These are phyloP conservation scores for Coemansia sp. DNA, from an alignment of 192 early-diverging fungal genomes.

Conservation along the genomic window DNA sequence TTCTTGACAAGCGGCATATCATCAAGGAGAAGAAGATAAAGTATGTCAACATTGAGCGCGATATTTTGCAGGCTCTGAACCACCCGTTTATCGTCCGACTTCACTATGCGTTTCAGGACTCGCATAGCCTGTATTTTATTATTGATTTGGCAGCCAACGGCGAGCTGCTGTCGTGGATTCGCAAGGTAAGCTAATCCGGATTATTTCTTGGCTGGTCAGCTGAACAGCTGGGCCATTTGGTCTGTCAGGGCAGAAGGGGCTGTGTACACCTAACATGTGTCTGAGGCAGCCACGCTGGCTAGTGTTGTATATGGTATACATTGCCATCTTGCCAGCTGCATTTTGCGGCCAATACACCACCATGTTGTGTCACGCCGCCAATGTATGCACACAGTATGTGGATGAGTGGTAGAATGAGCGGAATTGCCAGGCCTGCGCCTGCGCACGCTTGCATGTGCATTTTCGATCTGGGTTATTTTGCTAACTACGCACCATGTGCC, in stretches of 20 bases:
- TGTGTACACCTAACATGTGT: no score
- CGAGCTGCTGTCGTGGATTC: constrained; percentile 84
- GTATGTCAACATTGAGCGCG: constrained; percentile 94
- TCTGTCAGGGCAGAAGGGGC: neutral
- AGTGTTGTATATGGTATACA: no score
- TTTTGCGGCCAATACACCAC: neutral
- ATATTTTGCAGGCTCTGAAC: constrained; percentile 77
- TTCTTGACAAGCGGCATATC: constrained; percentile 83
- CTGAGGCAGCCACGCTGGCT: no score
- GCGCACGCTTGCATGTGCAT: neutral
- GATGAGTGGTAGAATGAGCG: neutral
- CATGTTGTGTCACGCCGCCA: neutral
- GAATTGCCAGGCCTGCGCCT: neutral
- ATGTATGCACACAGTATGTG: neutral
- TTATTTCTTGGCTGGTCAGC: neutral
- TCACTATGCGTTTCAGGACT: constrained; percentile 96
- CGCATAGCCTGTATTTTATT: constrained; percentile 87
- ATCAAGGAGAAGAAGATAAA: constrained; percentile 95
- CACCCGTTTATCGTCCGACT: constrained; percentile 92
- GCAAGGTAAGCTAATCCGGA: constrained; percentile 53
- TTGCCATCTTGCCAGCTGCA: neutral
- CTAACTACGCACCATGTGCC: constrained; percentile 1
- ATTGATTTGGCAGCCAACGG: constrained; percentile 89
- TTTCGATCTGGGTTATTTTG: constrained; percentile 2
- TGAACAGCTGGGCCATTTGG: neutral